Percentiles rank a stretch among this genome's conserved stretches.
Evolutionary conservation across 1,284 basidiomycete genomes (phyloP).

Genomic region (Tilletia walkeri): DNA sequence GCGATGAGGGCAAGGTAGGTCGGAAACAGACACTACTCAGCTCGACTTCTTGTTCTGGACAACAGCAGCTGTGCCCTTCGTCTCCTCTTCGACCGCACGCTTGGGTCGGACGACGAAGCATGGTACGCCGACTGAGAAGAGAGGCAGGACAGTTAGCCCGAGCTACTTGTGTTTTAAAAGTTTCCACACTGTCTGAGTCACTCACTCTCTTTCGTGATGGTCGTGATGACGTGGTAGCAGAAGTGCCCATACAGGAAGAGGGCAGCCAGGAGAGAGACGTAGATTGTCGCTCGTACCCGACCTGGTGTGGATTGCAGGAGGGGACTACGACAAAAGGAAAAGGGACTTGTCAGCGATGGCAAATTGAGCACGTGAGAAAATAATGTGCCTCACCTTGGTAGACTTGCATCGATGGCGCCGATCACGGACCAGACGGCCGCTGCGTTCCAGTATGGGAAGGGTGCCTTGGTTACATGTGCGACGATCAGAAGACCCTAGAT

Average conservation of each 20-base stretch:
- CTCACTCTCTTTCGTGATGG: slow-evolving; percentile 42
- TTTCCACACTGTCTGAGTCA: not conserved
- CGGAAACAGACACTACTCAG: not conserved
- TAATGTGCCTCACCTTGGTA: slow-evolving; percentile 18
- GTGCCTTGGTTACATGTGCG: slow-evolving; percentile 80
- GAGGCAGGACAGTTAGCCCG: not conserved
- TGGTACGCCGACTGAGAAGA: slow-evolving; percentile 7
- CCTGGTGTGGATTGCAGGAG: slow-evolving; percentile 68
- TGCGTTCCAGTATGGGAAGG: slow-evolving; percentile 83
- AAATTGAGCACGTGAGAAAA: not conserved
- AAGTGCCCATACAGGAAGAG: slow-evolving; percentile 75
- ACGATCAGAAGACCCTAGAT: slow-evolving; percentile 75
- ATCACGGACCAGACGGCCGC: slow-evolving; percentile 79
- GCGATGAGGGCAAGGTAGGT: too few relatives aligned
- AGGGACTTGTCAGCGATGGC: not conserved
- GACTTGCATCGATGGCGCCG: slow-evolving; percentile 70
- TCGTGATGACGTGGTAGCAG: slow-evolving; percentile 49
- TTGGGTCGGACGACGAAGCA: slow-evolving; percentile 15
- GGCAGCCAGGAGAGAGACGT: slow-evolving; percentile 68
- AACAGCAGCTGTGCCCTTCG: not conserved
- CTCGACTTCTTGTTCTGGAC: slow-evolving; percentile 10
- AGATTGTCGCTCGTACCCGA: slow-evolving; percentile 68
- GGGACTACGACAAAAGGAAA: slow-evolving; percentile 59
- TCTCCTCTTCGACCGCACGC: not conserved
- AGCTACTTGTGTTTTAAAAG: too few relatives aligned